Evolutionary conservation across 2,329 filamentous ascomycete species (phyloP), one percentile per base, ranked within the genome.

Genomic region (Verticillium klebahnii): DNA sequence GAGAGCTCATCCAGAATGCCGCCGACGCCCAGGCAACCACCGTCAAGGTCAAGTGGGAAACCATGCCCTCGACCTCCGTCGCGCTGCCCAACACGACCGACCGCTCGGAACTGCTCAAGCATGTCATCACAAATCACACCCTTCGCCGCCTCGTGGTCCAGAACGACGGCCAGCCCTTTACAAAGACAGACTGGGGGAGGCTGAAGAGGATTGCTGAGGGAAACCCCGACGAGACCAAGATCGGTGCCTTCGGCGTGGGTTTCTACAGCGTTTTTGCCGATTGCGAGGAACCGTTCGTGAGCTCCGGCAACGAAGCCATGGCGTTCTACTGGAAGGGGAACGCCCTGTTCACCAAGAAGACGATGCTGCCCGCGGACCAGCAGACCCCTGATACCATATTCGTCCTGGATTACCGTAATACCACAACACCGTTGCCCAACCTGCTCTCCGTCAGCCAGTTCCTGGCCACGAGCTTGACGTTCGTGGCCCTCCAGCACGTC

Each of bases 271-370:
- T 98, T 45, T 99, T 99, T 74, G 92, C 95, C 64, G 95, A 99
- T 73, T 99, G 94, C 73, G 96, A 99, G 75, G 93, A 97, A 69
- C 95, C 95, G 0, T 98, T 99, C 71, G 91, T 99, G 66, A 95
- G 92, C 67, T 98, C 94, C 1, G 95, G 95, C 1, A 86, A 84
- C 65, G 89, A 96, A 75, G 93, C 93, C 40, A 97, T 99, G 92
- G 94, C 94, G 0, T 99, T 99, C 72, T 99, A 97, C 79, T 99
- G 95, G 96, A 98, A 97, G 75, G 93, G 91, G n/a, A 98, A 98
- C 74, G 92, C 92, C 5, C 83, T 99, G 1, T 98, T 97, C 73
- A 99, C 96, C 29, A 90, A 93, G 69, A 91, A 92, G 68, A 83
- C 95, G 25, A 87, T 88, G 67, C 78, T 97, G 8, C 87, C 90